Conservation (phyloP, 352 stramenopile genomes). For the Phytophthora pisi region DNA sequence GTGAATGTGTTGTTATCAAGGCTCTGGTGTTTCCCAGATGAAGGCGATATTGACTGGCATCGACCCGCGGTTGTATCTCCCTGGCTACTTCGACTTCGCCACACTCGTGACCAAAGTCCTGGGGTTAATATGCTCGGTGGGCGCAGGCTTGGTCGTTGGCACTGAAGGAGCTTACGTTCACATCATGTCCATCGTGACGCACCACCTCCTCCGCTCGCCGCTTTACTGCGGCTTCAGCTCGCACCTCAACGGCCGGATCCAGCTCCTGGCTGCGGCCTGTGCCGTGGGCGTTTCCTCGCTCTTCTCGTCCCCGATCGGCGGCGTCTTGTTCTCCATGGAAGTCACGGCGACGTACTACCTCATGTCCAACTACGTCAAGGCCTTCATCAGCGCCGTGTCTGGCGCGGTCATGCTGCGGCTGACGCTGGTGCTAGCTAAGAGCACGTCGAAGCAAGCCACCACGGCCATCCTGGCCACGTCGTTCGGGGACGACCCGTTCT, state of each 20-base stretch:
- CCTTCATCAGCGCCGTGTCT: conserved; percentile 78
- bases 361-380: conserved; percentile 87
- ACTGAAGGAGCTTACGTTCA: conserved; percentile 98
- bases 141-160: conserved; percentile 94
- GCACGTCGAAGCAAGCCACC: conserved; percentile 45
- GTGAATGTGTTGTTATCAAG: conserved; percentile 12
- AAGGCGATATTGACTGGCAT: conserved; percentile 83
- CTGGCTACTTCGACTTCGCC: conserved; percentile 69
- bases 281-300: conserved; percentile 91
- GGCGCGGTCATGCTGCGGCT: conserved; percentile 74
- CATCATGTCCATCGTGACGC: conserved; percentile 91
- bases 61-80: conserved; percentile 75
- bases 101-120: conserved; percentile 83
- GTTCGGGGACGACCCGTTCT: conserved; percentile 46
- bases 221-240: conserved; percentile 72
- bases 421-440: conserved; percentile 49
- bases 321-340: conserved; percentile 94
- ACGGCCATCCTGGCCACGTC: conserved; percentile 44
- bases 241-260: conserved; percentile 69
- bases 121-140: conserved; percentile 93
- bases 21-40: conserved; percentile 45
- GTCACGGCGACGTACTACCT: conserved; percentile 87
- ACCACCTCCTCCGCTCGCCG: conserved; percentile 79
- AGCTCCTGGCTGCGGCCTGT: conserved; percentile 89
- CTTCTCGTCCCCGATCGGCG: conserved; percentile 92